Evolutionary conservation across 2,329 filamentous ascomycete genomes (phyloP).

Genomic region (Penicillium sp.): DNA sequence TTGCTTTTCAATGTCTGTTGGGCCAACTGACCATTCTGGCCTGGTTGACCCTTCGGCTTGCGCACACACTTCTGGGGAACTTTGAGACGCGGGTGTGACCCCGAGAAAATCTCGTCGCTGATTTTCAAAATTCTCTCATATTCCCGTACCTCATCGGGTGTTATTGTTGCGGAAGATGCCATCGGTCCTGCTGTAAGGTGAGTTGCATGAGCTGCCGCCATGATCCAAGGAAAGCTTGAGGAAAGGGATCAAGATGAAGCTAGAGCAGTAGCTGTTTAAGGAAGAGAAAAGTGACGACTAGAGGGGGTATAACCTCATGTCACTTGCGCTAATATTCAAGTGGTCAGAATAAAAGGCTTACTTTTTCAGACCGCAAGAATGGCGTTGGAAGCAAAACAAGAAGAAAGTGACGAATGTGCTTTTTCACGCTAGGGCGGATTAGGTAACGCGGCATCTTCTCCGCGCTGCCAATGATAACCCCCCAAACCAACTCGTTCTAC

Average conservation of each 20-base stretch:
- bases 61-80: constrained; percentile 56
- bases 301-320: neutral
- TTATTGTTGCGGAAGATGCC: constrained; percentile 26
- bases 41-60: constrained; percentile 38
- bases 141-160: constrained; percentile 62
- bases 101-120: constrained; percentile 77
- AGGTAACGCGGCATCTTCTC: constrained; percentile 13
- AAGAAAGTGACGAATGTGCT: constrained; percentile 11
- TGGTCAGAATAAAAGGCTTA: neutral
- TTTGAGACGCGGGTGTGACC: constrained; percentile 62
- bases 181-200: constrained; percentile 34
- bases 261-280: neutral
- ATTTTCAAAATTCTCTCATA: constrained; percentile 81
- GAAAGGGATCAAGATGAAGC: constrained; percentile 8
- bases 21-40: constrained; percentile 33
- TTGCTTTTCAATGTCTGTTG: constrained; percentile 28
- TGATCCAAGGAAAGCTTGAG: constrained; percentile 20
- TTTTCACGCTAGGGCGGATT: constrained; percentile 15
- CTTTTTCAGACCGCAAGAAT: neutral
- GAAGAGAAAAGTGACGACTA: neutral
- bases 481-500: neutral
- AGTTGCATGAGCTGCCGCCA: constrained; percentile 33
- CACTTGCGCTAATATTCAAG: neutral
- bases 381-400: constrained; percentile 4
- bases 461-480: neutral